Evolutionary conservation across 139 green algal species (phyloP).

Genomic region (Tetraselmis striata): DNA sequence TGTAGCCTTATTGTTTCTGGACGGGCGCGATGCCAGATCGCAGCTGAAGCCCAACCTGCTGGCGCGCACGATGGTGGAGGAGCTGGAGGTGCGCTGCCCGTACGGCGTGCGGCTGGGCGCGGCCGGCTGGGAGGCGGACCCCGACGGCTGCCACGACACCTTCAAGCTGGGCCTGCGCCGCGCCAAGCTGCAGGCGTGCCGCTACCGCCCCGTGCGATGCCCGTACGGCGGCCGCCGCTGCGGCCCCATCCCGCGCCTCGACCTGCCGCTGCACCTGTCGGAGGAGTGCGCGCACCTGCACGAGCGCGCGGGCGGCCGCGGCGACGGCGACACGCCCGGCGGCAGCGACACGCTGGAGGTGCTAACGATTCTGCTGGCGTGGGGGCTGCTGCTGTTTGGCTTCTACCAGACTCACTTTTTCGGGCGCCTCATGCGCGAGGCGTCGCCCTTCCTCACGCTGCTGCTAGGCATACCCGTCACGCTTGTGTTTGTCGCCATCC

Average conservation of each 20-base stretch:
- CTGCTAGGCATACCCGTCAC: too few species aligned
- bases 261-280: neutral
- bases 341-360: neutral
- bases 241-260: neutral
- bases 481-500: too few species aligned
- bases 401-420: too few species aligned
- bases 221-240: neutral
- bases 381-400: neutral
- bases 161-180: neutral
- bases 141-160: neutral
- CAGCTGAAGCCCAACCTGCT: conserved; percentile 4
- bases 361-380: neutral
- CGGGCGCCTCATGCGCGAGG: too few species aligned
- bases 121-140: neutral
- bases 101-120: neutral
- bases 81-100: neutral
- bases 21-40: too few species aligned
- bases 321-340: neutral
- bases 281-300: neutral
- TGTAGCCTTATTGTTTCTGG: too few species aligned
- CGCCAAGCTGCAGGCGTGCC: neutral
- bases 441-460: too few species aligned
- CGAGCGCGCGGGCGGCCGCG: too few species aligned
- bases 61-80: neutral
- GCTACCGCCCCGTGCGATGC: neutral